These are phyloP conservation scores for Tricholoma furcatifolium DNA, from an alignment of 768 basidiomycete species.

Conservation along the genomic window DNA sequence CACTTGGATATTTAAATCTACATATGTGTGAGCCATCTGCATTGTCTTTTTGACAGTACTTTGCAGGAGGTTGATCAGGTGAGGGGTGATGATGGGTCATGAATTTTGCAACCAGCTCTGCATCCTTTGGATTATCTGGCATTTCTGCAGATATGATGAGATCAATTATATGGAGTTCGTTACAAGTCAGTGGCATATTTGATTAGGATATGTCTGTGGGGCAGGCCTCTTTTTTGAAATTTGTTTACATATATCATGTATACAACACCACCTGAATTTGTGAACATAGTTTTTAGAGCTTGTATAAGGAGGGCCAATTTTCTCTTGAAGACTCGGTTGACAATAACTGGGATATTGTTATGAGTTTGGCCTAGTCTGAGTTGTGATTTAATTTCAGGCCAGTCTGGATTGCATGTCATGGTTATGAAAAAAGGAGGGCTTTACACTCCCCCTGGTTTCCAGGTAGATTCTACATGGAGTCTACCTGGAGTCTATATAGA, in stretches of 20 bases:
- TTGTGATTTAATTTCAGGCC: slow-evolving; percentile 32
- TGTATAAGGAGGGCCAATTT: not conserved
- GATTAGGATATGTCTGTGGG: slow-evolving; percentile 39
- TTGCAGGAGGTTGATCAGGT: slow-evolving; percentile 10
- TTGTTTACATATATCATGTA: slow-evolving; percentile 34
- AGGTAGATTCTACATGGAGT: no score
- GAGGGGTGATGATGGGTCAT: slow-evolving; percentile 34
- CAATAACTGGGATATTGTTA: not conserved
- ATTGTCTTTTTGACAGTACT: slow-evolving; percentile 25
- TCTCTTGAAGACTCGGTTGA: not conserved
- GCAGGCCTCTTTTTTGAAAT: slow-evolving; percentile 42
- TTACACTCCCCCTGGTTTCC: no score
- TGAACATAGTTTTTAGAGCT: slow-evolving; percentile 26
- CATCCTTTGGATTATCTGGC: not conserved
- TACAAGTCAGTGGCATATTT: slow-evolving; percentile 9
- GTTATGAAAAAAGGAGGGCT: no score
- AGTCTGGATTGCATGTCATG: no score
- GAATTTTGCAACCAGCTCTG: slow-evolving; percentile 12
- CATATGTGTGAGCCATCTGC: slow-evolving; percentile 18
- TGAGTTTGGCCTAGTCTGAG: slow-evolving; percentile 9
- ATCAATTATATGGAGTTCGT: not conserved
- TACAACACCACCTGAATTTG: slow-evolving; percentile 13
- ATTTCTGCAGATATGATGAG: not conserved
- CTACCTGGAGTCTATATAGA: no score
- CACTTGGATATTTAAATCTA: slow-evolving; percentile 21